Evolutionary conservation across 352 stramenopile species (phyloP).

Genomic region (Phytophthora tubulina): DNA sequence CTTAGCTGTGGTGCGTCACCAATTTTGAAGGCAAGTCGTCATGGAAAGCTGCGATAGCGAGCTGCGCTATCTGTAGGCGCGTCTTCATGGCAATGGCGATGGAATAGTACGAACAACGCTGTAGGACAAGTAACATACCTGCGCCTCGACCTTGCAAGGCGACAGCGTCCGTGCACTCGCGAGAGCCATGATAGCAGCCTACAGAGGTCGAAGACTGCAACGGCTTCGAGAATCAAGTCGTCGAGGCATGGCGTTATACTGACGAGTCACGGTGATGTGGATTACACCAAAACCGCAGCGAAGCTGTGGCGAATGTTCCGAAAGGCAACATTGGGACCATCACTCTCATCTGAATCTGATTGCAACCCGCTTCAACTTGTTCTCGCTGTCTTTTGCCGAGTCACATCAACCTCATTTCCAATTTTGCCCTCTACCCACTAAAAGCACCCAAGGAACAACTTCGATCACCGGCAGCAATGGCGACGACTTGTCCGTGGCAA

Average conservation of each 20-base stretch:
- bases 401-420: constrained; percentile 9
- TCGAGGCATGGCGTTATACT: background rate
- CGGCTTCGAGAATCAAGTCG: background rate
- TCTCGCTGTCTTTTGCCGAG: background rate
- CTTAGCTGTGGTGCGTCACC: no score
- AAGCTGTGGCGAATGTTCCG: constrained; percentile 26
- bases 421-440: constrained; percentile 16
- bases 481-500: constrained; percentile 30
- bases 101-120: no score
- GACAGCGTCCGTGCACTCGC: no score
- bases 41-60: no score
- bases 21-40: no score
- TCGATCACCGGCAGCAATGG: constrained; percentile 10
- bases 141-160: no score
- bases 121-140: no score
- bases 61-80: no score
- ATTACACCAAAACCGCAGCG: constrained; percentile 12
- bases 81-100: no score
- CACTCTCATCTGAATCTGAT: constrained; percentile 11
- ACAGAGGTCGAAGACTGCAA: background rate
- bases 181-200: no score
- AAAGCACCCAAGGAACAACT: background rate
- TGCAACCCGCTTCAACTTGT: constrained; percentile 25
- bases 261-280: constrained; percentile 4
- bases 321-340: constrained; percentile 26